Evolutionary conservation across 2,329 filamentous ascomycete species (phyloP), one percentile per base, ranked within the genome.

Genomic region (Pseudogymnoascus sp.): DNA sequence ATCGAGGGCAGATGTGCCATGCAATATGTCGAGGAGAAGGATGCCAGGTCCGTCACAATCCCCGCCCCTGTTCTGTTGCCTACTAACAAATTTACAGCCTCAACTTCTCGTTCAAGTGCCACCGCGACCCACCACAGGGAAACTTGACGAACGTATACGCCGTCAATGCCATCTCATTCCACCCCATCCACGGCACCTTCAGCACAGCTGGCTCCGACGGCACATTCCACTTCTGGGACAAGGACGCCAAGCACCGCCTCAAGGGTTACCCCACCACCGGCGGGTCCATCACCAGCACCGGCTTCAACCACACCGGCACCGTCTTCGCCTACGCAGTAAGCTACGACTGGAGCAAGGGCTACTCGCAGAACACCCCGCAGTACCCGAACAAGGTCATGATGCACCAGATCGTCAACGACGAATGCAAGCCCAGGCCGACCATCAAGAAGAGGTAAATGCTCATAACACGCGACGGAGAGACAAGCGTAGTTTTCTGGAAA

Each of bases 101-200:
- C 72, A 97, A 99, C 80, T 99, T 99, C 81, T 96, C 91, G 44
- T 99, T 99, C 86, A 97, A 97, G 78, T 99, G 95, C 77, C 95
- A 99, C 76, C 92, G 95, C 64, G 91, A 96, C 71, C 84, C 86
- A 4, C 85, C 89, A 1, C 78, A 86, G 64, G 85, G 84, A 72
- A 93, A 91, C 76, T 80, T 88, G 67, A 91, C 90, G 70, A 95
- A 93, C 72, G 95, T 97, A 70, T 95, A 93, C 80, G 88, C 92
- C 1, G 92, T 99, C 73, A 99, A 99, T 78, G 89, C 92, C 69
- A 99, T 99, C 76, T 96, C 91, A 24, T 97, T 97, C 86, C 95
- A 99, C 78, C 95, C 95, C 1, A 82, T 90, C 11, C 93, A 97
- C 76, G 95, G 95, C 72, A 99, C 95, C n/a, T 99, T 99, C 80